Percentiles rank a stretch among this genome's conserved stretches.
Conservation (phyloP, 1,284 basidiomycete genomes). For the Boletus semigastroideus region DNA sequence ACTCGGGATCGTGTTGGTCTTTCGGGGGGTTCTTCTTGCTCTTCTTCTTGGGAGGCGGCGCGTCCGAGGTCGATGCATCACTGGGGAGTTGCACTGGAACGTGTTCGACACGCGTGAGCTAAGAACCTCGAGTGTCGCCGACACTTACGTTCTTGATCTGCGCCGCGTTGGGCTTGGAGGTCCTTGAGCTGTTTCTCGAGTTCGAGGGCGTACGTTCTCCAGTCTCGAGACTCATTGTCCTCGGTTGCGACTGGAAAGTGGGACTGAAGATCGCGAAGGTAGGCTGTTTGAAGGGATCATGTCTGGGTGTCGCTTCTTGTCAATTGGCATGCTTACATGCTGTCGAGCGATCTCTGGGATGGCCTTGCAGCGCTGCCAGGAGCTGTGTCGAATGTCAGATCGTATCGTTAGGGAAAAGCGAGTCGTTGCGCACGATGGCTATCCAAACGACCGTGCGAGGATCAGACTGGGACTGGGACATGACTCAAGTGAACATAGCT, state of each 20-base stretch:
- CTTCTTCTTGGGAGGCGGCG: constrained; percentile 30
- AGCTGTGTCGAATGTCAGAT: constrained; percentile 17
- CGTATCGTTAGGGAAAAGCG: background rate
- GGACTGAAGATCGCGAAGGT: constrained; percentile 31
- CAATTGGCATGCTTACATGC: constrained; percentile 17
- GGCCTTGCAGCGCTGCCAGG: constrained; percentile 27
- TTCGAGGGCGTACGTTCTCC: constrained; percentile 30
- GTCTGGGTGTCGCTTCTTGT: background rate
- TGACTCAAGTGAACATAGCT: constrained; percentile 1
- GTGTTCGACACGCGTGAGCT: background rate
- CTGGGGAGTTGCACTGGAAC: constrained; percentile 14
- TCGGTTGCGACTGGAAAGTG: constrained; percentile 16
- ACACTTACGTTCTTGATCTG: constrained; percentile 23
- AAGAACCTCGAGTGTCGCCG: background rate
- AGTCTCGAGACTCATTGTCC: constrained; percentile 7
- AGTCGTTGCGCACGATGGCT: constrained; percentile 22
- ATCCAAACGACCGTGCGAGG: constrained; percentile 17
- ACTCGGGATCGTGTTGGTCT: constrained; percentile 15
- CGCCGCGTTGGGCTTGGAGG: constrained; percentile 21
- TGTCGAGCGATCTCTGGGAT: constrained; percentile 22
- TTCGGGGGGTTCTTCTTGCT: constrained; percentile 22
- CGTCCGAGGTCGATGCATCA: constrained; percentile 14
- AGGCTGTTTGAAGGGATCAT: constrained; percentile 19
- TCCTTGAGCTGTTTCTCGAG: constrained; percentile 27
- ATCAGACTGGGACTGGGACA: constrained; percentile 13